These are phyloP conservation scores for Moniliella sp. DNA, from an alignment of 1,284 basidiomycete species.

Conservation along the genomic window DNA sequence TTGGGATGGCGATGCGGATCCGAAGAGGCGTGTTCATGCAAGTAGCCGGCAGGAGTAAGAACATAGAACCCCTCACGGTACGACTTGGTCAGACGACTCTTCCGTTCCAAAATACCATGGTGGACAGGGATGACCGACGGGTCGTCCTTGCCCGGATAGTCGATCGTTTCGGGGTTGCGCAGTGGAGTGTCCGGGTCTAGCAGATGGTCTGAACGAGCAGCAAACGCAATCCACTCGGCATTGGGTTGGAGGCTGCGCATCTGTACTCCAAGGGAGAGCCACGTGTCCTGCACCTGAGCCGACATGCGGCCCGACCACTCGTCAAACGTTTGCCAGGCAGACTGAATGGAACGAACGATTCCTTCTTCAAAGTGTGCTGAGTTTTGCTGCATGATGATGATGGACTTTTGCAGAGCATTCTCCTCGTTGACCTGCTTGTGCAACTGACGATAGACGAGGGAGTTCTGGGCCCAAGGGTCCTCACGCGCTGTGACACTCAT, in stretches of 20 bases:
- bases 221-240: slow-evolving; percentile 88
- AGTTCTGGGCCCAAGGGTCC: slow-evolving; percentile 64
- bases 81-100: slow-evolving; percentile 79
- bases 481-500: slow-evolving; percentile 60
- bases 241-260: slow-evolving; percentile 73
- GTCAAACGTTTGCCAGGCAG: slow-evolving; percentile 87
- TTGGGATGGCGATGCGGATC: slow-evolving; percentile 47
- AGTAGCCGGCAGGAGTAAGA: slow-evolving; percentile 79
- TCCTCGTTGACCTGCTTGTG: slow-evolving; percentile 78
- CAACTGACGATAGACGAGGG: slow-evolving; percentile 62
- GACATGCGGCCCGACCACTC: slow-evolving; percentile 78
- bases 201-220: slow-evolving; percentile 77
- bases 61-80: slow-evolving; percentile 63
- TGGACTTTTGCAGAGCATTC: slow-evolving; percentile 86
- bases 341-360: slow-evolving; percentile 80
- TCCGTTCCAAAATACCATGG: slow-evolving; percentile 74
- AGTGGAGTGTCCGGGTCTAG: slow-evolving; percentile 75
- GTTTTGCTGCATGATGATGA: slow-evolving; percentile 93
- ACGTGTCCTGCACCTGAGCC: slow-evolving; percentile 55
- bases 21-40: slow-evolving; percentile 68
- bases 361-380: slow-evolving; percentile 92
- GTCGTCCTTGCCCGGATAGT: slow-evolving; percentile 82
- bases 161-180: slow-evolving; percentile 43
- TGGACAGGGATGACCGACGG: slow-evolving; percentile 70
- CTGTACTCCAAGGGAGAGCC: slow-evolving; percentile 51